A percentile compares a stretch with the other conserved stretches of the same genome.
Conservation (phyloP, 2,329 filamentous ascomycete species). For the Nothomitra cinnamomea region DNA sequence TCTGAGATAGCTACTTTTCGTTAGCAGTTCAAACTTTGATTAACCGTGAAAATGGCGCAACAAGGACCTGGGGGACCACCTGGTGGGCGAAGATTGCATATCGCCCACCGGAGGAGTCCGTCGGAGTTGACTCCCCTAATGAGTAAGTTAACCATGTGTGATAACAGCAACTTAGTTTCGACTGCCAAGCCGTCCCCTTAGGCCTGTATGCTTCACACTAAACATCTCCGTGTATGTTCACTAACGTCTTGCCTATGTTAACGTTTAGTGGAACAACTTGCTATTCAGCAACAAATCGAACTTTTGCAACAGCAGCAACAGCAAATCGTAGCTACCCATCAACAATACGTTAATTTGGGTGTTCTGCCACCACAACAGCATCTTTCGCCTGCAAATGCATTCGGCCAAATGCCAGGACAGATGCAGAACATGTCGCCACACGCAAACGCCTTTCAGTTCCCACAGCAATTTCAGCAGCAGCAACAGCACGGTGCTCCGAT, state of each 20-base stretch:
- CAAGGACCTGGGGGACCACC: constrained; percentile 27
- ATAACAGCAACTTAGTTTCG: not conserved
- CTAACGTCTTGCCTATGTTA: too few species aligned
- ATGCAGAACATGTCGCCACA: constrained; percentile 66
- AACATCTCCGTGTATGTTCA: not conserved
- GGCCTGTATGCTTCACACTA: not conserved
- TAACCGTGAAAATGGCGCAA: not conserved
- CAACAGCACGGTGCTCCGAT: constrained; percentile 50
- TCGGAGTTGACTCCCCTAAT: constrained; percentile 95
- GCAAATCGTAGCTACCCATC: constrained; percentile 88
- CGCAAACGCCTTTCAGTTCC: constrained; percentile 72
- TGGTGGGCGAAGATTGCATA: constrained; percentile 79
- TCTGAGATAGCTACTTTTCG: not conserved
- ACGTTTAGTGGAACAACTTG: constrained; percentile 76
- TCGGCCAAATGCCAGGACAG: constrained; percentile 62
- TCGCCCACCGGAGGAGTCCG: constrained; percentile 90
- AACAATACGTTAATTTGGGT: constrained; percentile 96
- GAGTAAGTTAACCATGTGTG: constrained; percentile 50
- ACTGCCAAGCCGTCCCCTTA: not conserved
- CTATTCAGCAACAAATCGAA: constrained; percentile 96
- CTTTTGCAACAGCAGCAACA: constrained; percentile 94
- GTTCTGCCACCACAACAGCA: constrained; percentile 78
- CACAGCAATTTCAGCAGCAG: constrained; percentile 56
- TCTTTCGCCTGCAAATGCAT: constrained; percentile 51
- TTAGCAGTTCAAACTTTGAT: not conserved